Evolutionary conservation across 108 stramenopile species (phyloP), one percentile per base, ranked within the genome.

Genomic region (Stephanodiscus minutulus): DNA sequence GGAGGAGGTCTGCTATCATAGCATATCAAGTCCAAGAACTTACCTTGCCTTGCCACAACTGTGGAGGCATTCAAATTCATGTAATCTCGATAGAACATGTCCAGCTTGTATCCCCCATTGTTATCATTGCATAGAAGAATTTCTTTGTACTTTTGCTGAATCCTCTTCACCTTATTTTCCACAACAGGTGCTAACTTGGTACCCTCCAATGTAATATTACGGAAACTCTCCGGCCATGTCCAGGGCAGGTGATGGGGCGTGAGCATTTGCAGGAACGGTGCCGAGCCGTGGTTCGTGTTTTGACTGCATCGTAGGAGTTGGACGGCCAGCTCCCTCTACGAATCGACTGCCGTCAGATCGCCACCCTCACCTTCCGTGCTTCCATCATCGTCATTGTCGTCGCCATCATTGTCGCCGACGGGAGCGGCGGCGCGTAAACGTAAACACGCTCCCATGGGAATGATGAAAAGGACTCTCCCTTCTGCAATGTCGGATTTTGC

Each of bases 221-320:
- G 71, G 22, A 72, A 54, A 7, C 54, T 17, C 3, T 54, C 47
- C 13, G 9, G 20, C 62, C 58, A 60, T 28, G 52, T 72, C 71
- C 71, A 72, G 0, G 71, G 71, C 13, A 72, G 71, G 35, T 37
- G 33, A 36, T 64, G 62, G 29, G 71, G 71, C 18, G 71, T 72
- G 7, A 72, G 71, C 20, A 72, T 35, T 25, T 64, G 39, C 18
- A 72, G 62, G 54, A 72, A 72, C 25, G 71, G 71, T 20, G 27
- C n/a, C 71, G 53, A 64, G 29, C 29, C 44, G 29, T 46, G 18
- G 7, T 64, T 24, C 0, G 25, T 9, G 53, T 9, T 22, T 54
- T 27, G 3, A 7, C 25, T 13, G 39, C 39, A 36, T 36, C 35
- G 21, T 10, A 73, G 35, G 25, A 31, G 29, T n/a, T 64, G 62